phyloP scores from a whole-genome alignment of 2,329 filamentous ascomycete species.

The Ceratocystis lukuohia region DNA sequence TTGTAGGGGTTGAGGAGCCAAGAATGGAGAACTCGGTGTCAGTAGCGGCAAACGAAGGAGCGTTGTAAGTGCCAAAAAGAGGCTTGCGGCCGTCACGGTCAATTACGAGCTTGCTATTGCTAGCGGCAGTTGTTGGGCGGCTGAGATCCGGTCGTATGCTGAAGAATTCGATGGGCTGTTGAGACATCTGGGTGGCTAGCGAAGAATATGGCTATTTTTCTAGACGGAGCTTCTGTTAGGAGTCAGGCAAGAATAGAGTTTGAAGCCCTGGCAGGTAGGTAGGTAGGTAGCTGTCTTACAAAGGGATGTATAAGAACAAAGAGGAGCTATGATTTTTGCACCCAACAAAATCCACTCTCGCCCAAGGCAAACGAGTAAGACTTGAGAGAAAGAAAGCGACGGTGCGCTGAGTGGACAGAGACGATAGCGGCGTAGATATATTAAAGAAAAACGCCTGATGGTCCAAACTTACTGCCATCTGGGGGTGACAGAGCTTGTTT shows the following conservation, averaged over 20 bases:
- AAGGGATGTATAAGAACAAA: not conserved
- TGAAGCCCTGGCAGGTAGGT: not conserved
- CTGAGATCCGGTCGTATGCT: conserved; percentile 18
- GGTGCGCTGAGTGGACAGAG: not conserved
- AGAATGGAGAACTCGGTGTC: conserved; percentile 12
- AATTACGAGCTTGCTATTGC: conserved; percentile 26
- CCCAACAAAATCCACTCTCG: not conserved
- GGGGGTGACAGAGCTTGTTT: not conserved
- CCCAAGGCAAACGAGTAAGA: not conserved
- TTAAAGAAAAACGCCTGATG: not conserved
- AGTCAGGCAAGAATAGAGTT: not conserved
- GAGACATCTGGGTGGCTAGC: conserved; percentile 11
- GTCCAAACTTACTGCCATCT: conserved; percentile 7
- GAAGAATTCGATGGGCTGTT: conserved; percentile 16
- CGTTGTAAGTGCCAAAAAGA: conserved; percentile 27
- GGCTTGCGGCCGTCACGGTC: conserved; percentile 31
- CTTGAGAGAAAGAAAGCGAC: not conserved
- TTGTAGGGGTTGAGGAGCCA: conserved; percentile 20
- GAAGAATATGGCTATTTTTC: not conserved
- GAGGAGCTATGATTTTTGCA: not conserved
- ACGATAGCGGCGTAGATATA: not conserved
- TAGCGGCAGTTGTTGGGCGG: conserved; percentile 18
- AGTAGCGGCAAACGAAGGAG: conserved; percentile 18
- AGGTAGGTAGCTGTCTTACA: not conserved
- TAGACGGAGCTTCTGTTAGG: not conserved